phyloP scores from a whole-genome alignment of 1,139 yeast species.

The Candida anutae region DNA sequence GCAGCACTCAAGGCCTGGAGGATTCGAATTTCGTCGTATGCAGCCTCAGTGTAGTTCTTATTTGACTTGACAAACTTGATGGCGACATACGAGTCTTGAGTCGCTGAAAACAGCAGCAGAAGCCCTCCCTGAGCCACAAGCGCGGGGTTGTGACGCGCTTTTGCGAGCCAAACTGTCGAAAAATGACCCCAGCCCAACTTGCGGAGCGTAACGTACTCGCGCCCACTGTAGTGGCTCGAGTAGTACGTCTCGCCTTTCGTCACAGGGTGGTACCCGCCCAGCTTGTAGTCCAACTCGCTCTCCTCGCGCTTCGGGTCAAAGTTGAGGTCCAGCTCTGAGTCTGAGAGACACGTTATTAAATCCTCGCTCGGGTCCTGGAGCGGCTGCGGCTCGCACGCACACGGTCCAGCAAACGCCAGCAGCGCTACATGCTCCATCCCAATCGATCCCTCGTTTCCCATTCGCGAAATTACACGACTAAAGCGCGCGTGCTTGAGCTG shows the following conservation, averaged over 20 bases:
- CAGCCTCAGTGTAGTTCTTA: constrained; percentile 73
- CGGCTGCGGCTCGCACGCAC: too few relatives aligned
- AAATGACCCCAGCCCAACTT: constrained; percentile 93
- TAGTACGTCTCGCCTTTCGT: constrained; percentile 66
- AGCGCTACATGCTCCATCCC: too few relatives aligned
- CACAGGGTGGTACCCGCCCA: constrained; percentile 88
- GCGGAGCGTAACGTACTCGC: constrained; percentile 54
- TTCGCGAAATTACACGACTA: too few relatives aligned
- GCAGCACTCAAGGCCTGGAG: constrained; percentile 27
- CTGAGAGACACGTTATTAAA: too few relatives aligned
- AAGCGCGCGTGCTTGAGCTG: too few relatives aligned
- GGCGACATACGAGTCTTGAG: constrained; percentile 57
- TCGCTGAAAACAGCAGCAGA: constrained; percentile 22
- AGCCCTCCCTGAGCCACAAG: background rate
- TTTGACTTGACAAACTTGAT: constrained; percentile 78
- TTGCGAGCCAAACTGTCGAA: constrained; percentile 83
- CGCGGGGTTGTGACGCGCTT: constrained; percentile 10
- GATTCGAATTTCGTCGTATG: constrained; percentile 73
- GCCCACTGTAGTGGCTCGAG: constrained; percentile 22
- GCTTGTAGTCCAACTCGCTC: constrained; percentile 59
- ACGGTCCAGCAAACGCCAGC: too few relatives aligned
- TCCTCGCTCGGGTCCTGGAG: too few relatives aligned
- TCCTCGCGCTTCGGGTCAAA: constrained; percentile 51
- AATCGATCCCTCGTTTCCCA: too few relatives aligned
- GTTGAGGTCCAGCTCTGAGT: constrained; percentile 20